Base-by-base conservation (phyloP, 2,329 filamentous ascomycete species). In the Periconia sp. region DNA sequence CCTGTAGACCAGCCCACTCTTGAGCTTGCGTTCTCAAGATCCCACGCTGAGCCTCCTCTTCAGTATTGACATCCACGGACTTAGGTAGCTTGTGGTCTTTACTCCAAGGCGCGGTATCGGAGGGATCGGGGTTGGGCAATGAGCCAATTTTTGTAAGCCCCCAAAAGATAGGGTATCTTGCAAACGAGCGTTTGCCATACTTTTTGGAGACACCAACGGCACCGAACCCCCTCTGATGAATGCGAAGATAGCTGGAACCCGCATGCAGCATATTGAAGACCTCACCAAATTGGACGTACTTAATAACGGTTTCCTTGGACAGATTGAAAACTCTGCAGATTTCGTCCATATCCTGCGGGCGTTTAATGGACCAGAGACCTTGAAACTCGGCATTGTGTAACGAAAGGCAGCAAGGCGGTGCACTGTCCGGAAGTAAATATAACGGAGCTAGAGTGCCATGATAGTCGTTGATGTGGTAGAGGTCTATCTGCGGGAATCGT, bases 301-400 rank as follows among this genome's bases (percentile, higher is more conserved):
- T 76, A 36, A 77, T 73, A 7, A 82, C 83, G 23, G 82, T 68
- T 7, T 83, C 76, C 9, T 77, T 65, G 11, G 78, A 73, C 17
- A 87, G 69, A 52, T 86, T 86, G 68, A 84, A 87, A 23, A 86
- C 82, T 4, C 76, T 75, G 61, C 82, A 85, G 4, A 87, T 81
- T 63, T 87, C 84, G 28, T 78, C 77, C 42, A 77, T 76, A 54
- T 87, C 84, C 31, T 80, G 77, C 6, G 78, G 73, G 7, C 78
- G 83, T 8, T 84, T 74, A 78, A 87, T 85, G 0, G 83, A 82
- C 84, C 84, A 87, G 16, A 86, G 70, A 36, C 84, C 84, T 61
- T 87, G 84, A 55, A 87, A 87, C 52, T 87, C 84, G 36, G 84
- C 84, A 51, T 87, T 87, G 64, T 87, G 84, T 10, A 87, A 78